Evolutionary conservation across 176 grass and related monocot genomes (phyloP), one percentile per base, ranked within the genome.

Genomic region (Bothriochloa decipiens): DNA sequence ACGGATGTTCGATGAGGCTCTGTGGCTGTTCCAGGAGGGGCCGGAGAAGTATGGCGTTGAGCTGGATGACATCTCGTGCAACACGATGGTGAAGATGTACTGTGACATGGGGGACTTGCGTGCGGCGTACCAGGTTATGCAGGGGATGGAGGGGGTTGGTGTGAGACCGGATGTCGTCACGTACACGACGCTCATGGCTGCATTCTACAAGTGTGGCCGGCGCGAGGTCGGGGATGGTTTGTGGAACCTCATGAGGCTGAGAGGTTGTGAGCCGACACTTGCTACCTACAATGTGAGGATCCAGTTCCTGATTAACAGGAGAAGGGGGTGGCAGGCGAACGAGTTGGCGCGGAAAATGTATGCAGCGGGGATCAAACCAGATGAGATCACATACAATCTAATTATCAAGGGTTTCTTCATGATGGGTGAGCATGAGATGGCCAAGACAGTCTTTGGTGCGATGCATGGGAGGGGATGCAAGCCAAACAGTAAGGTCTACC

Each of bases 211-310:
- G 72, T 65, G 62, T 50, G 79, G 88, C 22, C 87, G 75, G 6
- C 87, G 83, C 73, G 91, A 91, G 69, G 81, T 98, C 57, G 96
- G 92, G 40, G 85, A 98, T 81, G 96, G 96, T 27, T 71, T 98
- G 17, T 98, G 96, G 96, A 98, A 93, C 83, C 90, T 98, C 45
- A 98, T 98, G 96, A 88, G 83, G 80, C 79, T 93, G 75, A 89
- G 89, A 78, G 92, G 91, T 47, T 93, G 87, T 87, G 57, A 68
- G 16, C 92, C 96, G 2, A 98, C 83, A 25, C 86, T 93, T 69
- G 76, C 96, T 20, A 98, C 91, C 81, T 98, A 93, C 77, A 98
- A 98, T 92, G 96, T 95, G 43, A 98, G 91, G 83, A 93, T 98
- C 70, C 96, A 98, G 79, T 95, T 86, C 83, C 62, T 95, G 50